A percentile compares a stretch with the other conserved stretches of the same genome.
phyloP scores from a whole-genome alignment of 2,329 filamentous ascomycete species.

The Trichoderma koningii region DNA sequence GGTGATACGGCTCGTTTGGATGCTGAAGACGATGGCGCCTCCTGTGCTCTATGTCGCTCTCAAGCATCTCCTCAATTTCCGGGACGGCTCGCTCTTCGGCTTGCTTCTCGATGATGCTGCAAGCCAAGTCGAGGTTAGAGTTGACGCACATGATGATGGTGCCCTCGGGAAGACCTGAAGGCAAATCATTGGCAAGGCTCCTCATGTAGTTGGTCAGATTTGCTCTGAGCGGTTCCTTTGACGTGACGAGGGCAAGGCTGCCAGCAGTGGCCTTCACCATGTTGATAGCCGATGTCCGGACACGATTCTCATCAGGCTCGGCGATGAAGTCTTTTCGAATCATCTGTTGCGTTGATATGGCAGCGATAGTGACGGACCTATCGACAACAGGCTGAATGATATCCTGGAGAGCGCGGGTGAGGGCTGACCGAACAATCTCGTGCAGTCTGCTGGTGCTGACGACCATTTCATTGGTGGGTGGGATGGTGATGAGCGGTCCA shows the following conservation, averaged over 20 bases:
- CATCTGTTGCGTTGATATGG: conserved; percentile 93
- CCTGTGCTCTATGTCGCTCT: conserved; percentile 75
- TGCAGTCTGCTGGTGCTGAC: conserved; percentile 68
- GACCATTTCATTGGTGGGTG: conserved; percentile 77
- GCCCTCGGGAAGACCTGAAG: conserved; percentile 85
- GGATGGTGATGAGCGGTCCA: conserved; percentile 75
- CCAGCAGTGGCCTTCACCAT: conserved; percentile 96
- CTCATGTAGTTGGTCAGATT: conserved; percentile 98
- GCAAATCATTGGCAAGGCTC: conserved; percentile 64
- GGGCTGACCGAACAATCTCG: conserved; percentile 80
- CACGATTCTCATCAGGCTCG: conserved; percentile 83
- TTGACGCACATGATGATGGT: conserved; percentile 99
- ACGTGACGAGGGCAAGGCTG: conserved; percentile 93
- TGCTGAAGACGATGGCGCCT: conserved; percentile 73
- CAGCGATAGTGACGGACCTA: conserved; percentile 94
- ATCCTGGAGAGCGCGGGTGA: conserved; percentile 87
- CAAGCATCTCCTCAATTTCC: conserved; percentile 93
- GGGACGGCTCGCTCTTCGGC: conserved; percentile 90
- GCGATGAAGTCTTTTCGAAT: conserved; percentile 96
- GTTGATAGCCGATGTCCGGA: conserved; percentile 83
- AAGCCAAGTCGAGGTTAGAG: conserved; percentile 92
- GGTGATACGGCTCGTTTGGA: conserved; percentile 82
- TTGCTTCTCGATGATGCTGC: conserved; percentile 90
- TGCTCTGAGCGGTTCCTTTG: conserved; percentile 92
- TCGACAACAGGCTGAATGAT: conserved; percentile 98